phyloP scores from a whole-genome alignment of 163 green algal genomes.

The Picocystis sp. region DNA sequence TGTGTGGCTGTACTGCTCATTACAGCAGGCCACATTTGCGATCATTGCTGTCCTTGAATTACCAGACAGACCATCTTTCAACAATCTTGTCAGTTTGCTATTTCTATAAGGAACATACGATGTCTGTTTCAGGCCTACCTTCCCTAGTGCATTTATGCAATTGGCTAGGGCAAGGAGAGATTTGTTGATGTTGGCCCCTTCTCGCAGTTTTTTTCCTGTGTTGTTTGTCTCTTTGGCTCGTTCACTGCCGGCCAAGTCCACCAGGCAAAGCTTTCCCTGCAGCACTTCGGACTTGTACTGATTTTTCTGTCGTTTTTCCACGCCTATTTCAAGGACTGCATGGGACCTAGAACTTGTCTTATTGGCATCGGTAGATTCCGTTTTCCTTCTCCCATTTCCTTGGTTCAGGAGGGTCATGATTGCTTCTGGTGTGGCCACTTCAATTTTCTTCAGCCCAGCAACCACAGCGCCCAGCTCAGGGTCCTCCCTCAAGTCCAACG shows the following conservation, averaged over 20 bases:
- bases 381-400: constrained; percentile 62
- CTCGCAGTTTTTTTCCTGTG: constrained; percentile 53
- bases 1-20: constrained; percentile 22
- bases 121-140: constrained; percentile 26
- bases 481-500: constrained; percentile 58
- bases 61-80: constrained; percentile 53
- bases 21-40: constrained; percentile 31
- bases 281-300: constrained; percentile 8
- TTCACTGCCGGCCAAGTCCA: constrained; percentile 67
- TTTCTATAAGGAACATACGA: constrained; percentile 61
- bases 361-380: constrained; percentile 65
- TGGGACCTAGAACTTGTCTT: constrained; percentile 44
- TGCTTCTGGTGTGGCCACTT: constrained; percentile 2
- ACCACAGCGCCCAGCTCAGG: constrained; percentile 38
- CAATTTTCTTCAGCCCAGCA: constrained; percentile 22
- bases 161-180: constrained; percentile 62
- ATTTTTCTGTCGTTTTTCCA: constrained; percentile 15
- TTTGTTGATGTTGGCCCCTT: constrained; percentile 77
- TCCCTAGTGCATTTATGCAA: constrained; percentile 77
- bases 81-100: constrained; percentile 49
- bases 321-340: constrained; percentile 54
- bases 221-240: constrained; percentile 66
- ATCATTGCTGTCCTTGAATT: constrained; percentile 75
- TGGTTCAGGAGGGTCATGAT: constrained; percentile 35
- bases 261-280: constrained; percentile 52